Percentiles rank a stretch among this genome's conserved stretches.
Conservation (phyloP, 2,329 filamentous ascomycete species). For the Ophiosphaerella korrae region DNA sequence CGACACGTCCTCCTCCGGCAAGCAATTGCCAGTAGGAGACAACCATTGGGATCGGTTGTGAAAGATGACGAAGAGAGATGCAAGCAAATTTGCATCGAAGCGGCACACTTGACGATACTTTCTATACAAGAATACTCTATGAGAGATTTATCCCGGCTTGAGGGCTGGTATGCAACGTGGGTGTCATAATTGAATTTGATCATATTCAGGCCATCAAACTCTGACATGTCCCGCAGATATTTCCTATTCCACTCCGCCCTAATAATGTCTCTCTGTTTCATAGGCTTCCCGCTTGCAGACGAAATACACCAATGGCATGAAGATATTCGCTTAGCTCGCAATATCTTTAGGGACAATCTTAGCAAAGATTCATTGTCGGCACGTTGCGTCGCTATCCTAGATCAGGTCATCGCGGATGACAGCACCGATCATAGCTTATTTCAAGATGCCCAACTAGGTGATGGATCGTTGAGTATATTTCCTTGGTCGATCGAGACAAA, state of each 20-base stretch:
- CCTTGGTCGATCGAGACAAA: constrained; percentile 33
- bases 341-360: constrained; percentile 27
- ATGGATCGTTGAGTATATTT: constrained; percentile 27
- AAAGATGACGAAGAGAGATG: constrained; percentile 28
- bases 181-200: not conserved
- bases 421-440: constrained; percentile 20
- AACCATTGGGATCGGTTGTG: constrained; percentile 22
- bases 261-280: constrained; percentile 30
- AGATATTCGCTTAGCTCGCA: constrained; percentile 27
- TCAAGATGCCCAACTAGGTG: constrained; percentile 22
- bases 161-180: constrained; percentile 36
- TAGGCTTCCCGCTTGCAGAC: constrained; percentile 26
- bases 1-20: constrained; percentile 29
- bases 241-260: constrained; percentile 34
- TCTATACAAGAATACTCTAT: constrained; percentile 30
- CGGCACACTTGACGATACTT: constrained; percentile 29
- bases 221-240: constrained; percentile 16
- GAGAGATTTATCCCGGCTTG: constrained; percentile 23
- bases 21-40: constrained; percentile 27
- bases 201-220: not conserved
- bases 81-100: constrained; percentile 28
- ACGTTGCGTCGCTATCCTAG: constrained; percentile 30
- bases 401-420: constrained; percentile 28
- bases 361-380: constrained; percentile 30
- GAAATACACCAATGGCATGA: constrained; percentile 24